Conservation (phyloP, 2,329 filamentous ascomycete species). For the Sporothrix pallida region DNA sequence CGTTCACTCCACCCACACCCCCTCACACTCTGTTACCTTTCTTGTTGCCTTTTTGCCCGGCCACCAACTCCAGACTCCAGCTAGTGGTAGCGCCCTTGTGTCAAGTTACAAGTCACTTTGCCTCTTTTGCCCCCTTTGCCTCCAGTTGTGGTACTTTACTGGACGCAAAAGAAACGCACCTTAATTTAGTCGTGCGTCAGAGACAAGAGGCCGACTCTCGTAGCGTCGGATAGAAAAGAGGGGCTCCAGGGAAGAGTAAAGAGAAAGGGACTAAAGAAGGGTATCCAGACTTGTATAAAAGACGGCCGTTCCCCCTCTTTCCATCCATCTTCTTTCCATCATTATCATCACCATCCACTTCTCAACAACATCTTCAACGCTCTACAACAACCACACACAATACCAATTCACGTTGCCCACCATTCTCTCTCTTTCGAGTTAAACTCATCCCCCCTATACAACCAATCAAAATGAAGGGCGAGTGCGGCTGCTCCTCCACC, state of each 20-base stretch:
- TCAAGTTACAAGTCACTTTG: not conserved
- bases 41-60: not conserved
- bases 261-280: no score
- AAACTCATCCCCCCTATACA: conserved; percentile 30
- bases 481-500: conserved; percentile 48
- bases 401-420: conserved; percentile 32
- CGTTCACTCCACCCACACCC: conserved; percentile 28
- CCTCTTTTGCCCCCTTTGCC: not conserved
- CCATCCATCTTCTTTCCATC: not conserved
- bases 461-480: conserved; percentile 47
- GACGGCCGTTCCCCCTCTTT: conserved; percentile 1
- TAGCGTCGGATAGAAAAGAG: conserved; percentile 8
- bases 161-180: not conserved
- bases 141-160: not conserved
- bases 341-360: not conserved
- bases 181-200: not conserved
- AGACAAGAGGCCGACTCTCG: not conserved
- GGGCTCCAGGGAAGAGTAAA: not conserved
- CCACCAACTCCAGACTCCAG: not conserved
- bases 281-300: conserved; percentile 8
- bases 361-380: not conserved
- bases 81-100: not conserved
- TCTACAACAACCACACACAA: not conserved
- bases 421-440: conserved; percentile 38
- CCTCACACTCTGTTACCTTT: not conserved